These are phyloP conservation scores for Mimosa pudica DNA, from an alignment of 306 rosid species.

Conservation along the genomic window DNA sequence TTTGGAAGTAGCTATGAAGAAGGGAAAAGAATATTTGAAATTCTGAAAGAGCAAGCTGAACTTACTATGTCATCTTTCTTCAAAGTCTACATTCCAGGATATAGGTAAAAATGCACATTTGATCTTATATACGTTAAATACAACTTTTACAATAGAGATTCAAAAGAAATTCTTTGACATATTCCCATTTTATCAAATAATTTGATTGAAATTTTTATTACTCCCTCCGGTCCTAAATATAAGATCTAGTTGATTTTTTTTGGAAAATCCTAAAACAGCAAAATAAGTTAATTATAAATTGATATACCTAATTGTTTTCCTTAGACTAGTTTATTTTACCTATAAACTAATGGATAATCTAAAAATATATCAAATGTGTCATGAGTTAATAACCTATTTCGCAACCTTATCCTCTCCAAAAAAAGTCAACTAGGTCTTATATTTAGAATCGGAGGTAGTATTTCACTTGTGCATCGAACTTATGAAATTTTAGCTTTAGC, in stretches of 20 bases:
- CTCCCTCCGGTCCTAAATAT: no score
- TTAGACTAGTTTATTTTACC: no score
- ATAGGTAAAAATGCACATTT: constrained; percentile 16
- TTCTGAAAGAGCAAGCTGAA: constrained; percentile 30
- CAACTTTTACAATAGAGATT: background rate
- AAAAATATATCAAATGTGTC: no score
- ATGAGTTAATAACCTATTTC: no score
- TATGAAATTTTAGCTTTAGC: background rate
- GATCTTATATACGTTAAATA: background rate
- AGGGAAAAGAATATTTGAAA: constrained; percentile 42
- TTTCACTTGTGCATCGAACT: background rate
- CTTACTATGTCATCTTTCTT: background rate
- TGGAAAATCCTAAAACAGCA: no score
- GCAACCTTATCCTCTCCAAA: no score
- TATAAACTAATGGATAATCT: no score
- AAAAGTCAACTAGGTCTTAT: no score
- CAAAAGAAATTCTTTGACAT: background rate
- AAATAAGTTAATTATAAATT: no score
- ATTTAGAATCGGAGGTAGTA: no score
- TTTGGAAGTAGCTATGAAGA: constrained; percentile 51
- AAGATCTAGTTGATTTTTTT: no score
- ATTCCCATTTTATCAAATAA: background rate
- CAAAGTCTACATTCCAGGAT: constrained; percentile 39
- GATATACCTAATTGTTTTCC: no score
- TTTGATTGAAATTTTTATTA: background rate